Evolutionary conservation across 1,139 yeast species (phyloP), one percentile per base, ranked within the genome.

Genomic region (Hyphopichia khmerensis): DNA sequence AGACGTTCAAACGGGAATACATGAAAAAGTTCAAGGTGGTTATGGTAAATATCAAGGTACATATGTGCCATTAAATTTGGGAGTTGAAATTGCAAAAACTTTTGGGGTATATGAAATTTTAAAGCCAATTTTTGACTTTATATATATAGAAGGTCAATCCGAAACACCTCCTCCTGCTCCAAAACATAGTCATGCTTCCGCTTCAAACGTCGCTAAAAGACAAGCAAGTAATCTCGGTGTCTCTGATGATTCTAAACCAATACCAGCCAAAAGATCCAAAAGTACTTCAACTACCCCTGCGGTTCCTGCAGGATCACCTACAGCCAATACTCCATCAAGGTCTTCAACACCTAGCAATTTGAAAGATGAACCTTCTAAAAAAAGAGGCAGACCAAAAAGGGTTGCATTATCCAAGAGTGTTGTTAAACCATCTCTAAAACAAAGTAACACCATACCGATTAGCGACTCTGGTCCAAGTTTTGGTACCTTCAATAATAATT

Each of bases 11-110:
- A 79, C 83, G 1, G 95, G 95, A 24, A 72, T 72, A 33, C 96
- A 89, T 62, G 97, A 91, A 59, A 91, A 90, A 59, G 93, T 91
- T 11, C 96, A 90, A 65, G 97, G 96, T 37, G 97, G 96, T 0
- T 88, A 90, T 59, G 97, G 97, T 13, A 86, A 89, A 58, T 88
- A 87, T 60, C 97, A 91, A 65, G 98, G 98, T 1, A 88, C 97
- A 0, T 93, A 96, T 89, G 85, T 90, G 18, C 95, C 96, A 0
- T 68, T 79, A 47, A 76, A 77, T 23, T 65, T 85, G 27, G 88
- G 91, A 0, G 77, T 75, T 1, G 73, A 76, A 7, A 67, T 87
- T 30, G 96, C 96, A 2, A 70, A 69, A 39, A 83, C 82, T 54
- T 91, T 87, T 56, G 84, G 79, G 1, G 96, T 91, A 1, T 75